phyloP scores from a whole-genome alignment of 179 eudicot species.

The Beta macrorhiza region DNA sequence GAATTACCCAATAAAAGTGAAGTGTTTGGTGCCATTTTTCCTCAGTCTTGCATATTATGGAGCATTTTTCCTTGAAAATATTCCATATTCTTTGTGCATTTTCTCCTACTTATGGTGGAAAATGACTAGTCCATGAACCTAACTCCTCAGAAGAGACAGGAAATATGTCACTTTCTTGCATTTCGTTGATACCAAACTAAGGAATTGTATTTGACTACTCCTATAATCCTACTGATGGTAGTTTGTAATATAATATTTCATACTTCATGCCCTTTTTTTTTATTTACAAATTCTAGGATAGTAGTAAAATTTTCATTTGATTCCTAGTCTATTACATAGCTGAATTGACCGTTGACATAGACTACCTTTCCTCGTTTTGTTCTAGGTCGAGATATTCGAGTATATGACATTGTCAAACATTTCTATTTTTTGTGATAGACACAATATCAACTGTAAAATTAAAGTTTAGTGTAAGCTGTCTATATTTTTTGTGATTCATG shows the following conservation, averaged over 20 bases:
- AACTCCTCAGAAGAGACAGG: conserved; percentile 1
- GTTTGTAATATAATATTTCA: background rate
- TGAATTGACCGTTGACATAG: conserved; percentile 6
- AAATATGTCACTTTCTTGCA: background rate
- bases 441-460: too few species aligned
- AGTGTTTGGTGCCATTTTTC: too few species aligned
- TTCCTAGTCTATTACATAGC: background rate
- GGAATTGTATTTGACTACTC: background rate
- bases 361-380: too few species aligned
- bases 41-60: too few species aligned
- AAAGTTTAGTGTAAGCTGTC: too few species aligned
- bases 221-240: background rate
- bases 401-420: too few species aligned
- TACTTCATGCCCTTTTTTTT: background rate
- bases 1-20: too few species aligned
- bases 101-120: background rate
- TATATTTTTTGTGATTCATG: too few species aligned
- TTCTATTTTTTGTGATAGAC: too few species aligned
- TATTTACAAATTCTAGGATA: background rate
- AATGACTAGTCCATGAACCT: background rate
- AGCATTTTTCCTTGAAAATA: too few species aligned
- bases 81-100: background rate
- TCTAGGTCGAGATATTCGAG: too few species aligned
- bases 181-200: background rate
- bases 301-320: background rate